Evolutionary conservation across 306 rosid species (phyloP), one percentile per base, ranked within the genome.

Genomic region (Glycyrrhiza uralensis): DNA sequence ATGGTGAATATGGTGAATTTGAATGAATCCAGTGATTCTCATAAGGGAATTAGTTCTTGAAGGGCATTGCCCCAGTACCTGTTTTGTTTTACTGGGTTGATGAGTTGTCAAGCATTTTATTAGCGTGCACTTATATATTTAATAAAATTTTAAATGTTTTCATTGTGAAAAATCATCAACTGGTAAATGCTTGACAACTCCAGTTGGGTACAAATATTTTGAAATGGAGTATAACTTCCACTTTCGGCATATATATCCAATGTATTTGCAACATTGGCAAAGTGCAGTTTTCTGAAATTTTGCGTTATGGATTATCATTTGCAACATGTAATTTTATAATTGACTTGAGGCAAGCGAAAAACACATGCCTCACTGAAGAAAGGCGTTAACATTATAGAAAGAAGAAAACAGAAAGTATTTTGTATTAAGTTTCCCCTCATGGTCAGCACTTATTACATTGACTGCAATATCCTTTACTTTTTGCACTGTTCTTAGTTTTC

Each of bases 91-190:
- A 3, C 14, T 4, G 45, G 66, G 45, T 59, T 18, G 45, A 17
- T 24, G 64, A 62, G 64, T 35, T 46, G 60, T 59, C 60, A 72
- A 58, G 58, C 61, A 32, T 30, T 32, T 38, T 24, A 7, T 63
- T 8, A 26, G 55, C n/a, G 36, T 7, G 32, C 49, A 49, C 28
- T 24, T 62, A 49, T 62, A 49, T 23, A 33, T 73, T 47, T 47
- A 46, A 46, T 6, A 13, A 33, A 22, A n/a, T 61, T 51, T 30
- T 35, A 35, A 35, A 22, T 33, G 7, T 49, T 24, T 52, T 17
- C 50, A 38, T 36, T 23, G 12, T 7, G 63, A 62, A 47, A 46
- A 60, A 46, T 20, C 12, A 14, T 58, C 4, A 44, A 30, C 32
- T n/a, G n/a, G n/a, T n/a, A 42, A 44, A 22, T 44, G 35, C 54